These are phyloP conservation scores for Paecilomyces sp. DNA, from an alignment of 2,329 filamentous ascomycete genomes.

Conservation along the genomic window DNA sequence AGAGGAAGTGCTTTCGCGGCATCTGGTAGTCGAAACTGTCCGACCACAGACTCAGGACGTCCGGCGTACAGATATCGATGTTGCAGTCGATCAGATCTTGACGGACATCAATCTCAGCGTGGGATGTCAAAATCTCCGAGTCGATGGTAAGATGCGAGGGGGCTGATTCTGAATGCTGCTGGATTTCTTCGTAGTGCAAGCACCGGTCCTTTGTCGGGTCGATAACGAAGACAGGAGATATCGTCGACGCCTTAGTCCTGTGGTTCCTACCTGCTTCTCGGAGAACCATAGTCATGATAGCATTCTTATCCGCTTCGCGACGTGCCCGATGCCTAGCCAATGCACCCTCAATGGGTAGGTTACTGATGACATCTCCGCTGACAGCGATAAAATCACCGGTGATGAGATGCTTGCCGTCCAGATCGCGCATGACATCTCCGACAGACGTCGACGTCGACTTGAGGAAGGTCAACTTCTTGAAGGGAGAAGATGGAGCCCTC, in stretches of 20 bases:
- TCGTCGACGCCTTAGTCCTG: constrained; percentile 66
- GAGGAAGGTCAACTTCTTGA: constrained; percentile 74
- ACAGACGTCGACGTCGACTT: constrained; percentile 80
- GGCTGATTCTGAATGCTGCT: constrained; percentile 54
- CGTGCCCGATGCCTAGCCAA: constrained; percentile 74
- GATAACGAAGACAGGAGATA: constrained; percentile 77
- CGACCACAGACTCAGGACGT: constrained; percentile 89
- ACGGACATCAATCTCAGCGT: constrained; percentile 72
- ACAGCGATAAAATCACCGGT: constrained; percentile 87
- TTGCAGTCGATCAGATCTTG: constrained; percentile 87
- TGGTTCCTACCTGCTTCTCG: constrained; percentile 69
- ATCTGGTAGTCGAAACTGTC: constrained; percentile 97
- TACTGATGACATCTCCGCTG: constrained; percentile 87
- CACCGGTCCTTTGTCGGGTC: constrained; percentile 74
- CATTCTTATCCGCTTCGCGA: constrained; percentile 77
- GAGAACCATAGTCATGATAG: constrained; percentile 95
- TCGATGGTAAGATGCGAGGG: constrained; percentile 59
- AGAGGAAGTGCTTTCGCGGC: constrained; percentile 79
- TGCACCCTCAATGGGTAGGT: constrained; percentile 73
- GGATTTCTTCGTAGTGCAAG: constrained; percentile 90
- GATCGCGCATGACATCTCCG: constrained; percentile 88
- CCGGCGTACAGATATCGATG: constrained; percentile 95
- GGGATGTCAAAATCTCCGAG: constrained; percentile 65
- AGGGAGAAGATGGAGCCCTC: constrained; percentile 66
- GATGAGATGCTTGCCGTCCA: constrained; percentile 79